Base-by-base conservation (phyloP, 495 filamentous ascomycete species). In the Aspergillus haitiensis region DNA sequence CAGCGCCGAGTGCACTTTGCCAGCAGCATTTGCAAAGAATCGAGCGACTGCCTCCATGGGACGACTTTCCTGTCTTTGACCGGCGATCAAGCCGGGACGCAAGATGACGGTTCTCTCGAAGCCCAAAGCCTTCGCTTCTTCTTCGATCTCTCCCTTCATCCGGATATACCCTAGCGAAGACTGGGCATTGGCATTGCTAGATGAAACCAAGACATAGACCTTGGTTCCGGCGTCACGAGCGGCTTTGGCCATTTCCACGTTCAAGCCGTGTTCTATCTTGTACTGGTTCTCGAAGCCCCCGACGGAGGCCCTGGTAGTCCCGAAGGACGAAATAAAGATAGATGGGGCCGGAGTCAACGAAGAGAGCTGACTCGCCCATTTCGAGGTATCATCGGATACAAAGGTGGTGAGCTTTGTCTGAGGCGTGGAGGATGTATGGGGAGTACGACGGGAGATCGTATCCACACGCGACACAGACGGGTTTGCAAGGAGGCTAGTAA, bases 81-180 rank as follows among this genome's bases (percentile, higher is more conserved):
- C 92, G n/a, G 89, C 62, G 63, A 96, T 87, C 59, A 91, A 49
- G 0, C 89, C 92, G 9, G 92, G 92, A 15, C 84, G 78, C 48
- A 96, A 48, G 37, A 96, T 86, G 34, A 93, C 83, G 9, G 83
- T 86, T 52, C 86, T 81, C 42, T 89, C 86, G 65, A 96, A 96
- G 0, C 78, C 88, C 18, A 92, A 70, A 21, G 66, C 79, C 69
- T 85, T 82, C 34, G 93, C 78, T n/a, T 85, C 79, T 34, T 92
- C 86, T 66, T 96, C 92, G 36, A 93, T 81, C 65, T 91, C 87
- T 11, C 78, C 81, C 77, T 96, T 96, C 88, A 95, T 93, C 64
- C 82, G 79, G 4, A 72, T 50, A 67, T 93, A 92, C 0, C 84
- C 78, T 4, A 84, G 62, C 1, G 57, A 57, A 0, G 81, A 82